Percentiles rank a stretch among this genome's conserved stretches.
phyloP scores from a whole-genome alignment of 139 green algal genomes.

The Chlamydomonas applanata region DNA sequence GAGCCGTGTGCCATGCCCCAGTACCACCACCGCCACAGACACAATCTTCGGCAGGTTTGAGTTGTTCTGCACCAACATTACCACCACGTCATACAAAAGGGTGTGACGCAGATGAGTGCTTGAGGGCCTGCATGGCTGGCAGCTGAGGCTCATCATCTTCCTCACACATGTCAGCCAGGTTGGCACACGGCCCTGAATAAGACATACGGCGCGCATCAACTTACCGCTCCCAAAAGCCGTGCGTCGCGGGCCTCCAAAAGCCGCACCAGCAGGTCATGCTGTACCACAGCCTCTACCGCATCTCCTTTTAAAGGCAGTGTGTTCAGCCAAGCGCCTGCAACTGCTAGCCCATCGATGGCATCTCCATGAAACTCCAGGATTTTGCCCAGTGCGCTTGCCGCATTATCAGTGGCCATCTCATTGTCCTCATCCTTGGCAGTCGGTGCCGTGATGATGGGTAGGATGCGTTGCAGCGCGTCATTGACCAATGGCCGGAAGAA shows the following conservation, averaged over 20 bases:
- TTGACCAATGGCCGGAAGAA: conserved; percentile 51
- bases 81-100: not conserved
- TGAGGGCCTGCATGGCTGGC: not conserved
- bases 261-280: conserved; percentile 80
- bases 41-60: conserved; percentile 56
- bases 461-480: conserved; percentile 36
- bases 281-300: conserved; percentile 59
- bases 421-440: conserved; percentile 62
- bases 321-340: conserved; percentile 51
- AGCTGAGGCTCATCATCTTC: not conserved
- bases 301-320: conserved; percentile 70
- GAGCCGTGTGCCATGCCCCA: conserved; percentile 31
- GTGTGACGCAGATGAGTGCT: not conserved
- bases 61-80: conserved; percentile 36
- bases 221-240: conserved; percentile 31
- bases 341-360: conserved; percentile 18
- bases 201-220: not conserved
- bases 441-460: conserved; percentile 35
- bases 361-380: conserved; percentile 46
- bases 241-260: conserved; percentile 58
- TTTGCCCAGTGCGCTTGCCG: conserved; percentile 69
- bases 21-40: conserved; percentile 33
- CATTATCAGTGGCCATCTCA: conserved; percentile 82
- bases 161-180: not conserved
- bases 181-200: not conserved